Evolutionary conservation across 495 filamentous ascomycete genomes (phyloP), one percentile per base, ranked within the genome.

Genomic region (Aspergillus leporis): DNA sequence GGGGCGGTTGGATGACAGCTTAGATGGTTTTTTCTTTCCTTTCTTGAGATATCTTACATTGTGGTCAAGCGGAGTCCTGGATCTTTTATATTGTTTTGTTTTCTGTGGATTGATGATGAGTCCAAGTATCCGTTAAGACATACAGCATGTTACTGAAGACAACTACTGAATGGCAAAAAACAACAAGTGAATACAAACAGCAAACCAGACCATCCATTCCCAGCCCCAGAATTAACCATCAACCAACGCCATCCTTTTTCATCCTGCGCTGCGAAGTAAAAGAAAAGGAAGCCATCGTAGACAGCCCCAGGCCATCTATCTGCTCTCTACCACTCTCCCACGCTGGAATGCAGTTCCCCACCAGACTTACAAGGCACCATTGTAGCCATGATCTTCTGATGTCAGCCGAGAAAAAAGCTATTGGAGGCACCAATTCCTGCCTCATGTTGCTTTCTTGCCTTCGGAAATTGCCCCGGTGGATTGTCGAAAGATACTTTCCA

Each of bases 231-330:
- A 9, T 13, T 53, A 25, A 23, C 30, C 30, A 14, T 30, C 7
- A n/a, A 53, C 31, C 18, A 53, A 53, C 51, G 51, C 51, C 51
- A 13, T 36, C 51, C 51, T 13, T 53, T 51, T 53, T 36, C 51
- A 22, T 53, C 51, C 51, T n/a, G 51, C 51, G 38, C 32, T 53
- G 51, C 51, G 10, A 53, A 51, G 14, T 51, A 3, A 34, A 34
- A 51, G 19, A 2, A 40, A 19, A 53, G 19, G 38, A 40, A 53
- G 28, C 32, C 9, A 40, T 53, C 14, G 23, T 22, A 47, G 43
- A 47, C 21, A 23, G 13, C 43, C 43, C 43, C 8, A 47, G 43
- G 43, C 21, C 43, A 22, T 47, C 43, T 9, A 22, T 21, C 13
- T n/a, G 19, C 41, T 22, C 12, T n/a, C 21, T 12, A 19, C 21